A percentile compares a stretch with the other conserved stretches of the same genome.
phyloP scores from a whole-genome alignment of 345 rosid genomes.

The Iberis pinnata region DNA sequence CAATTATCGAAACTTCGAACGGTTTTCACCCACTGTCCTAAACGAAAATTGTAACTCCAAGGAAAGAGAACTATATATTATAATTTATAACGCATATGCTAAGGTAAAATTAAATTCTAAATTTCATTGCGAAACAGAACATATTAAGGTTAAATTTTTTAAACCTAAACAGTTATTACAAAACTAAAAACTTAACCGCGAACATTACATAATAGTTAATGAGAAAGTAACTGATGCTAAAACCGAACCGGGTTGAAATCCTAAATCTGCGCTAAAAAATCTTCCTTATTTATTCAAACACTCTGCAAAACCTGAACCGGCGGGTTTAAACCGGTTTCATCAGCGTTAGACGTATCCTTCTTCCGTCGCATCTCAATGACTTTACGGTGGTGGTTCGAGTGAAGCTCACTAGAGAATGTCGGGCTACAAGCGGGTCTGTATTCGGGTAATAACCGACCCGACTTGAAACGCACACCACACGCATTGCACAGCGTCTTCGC shows the following conservation, averaged over 20 bases:
- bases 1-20: too few relatives aligned
- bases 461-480: constrained; percentile 41
- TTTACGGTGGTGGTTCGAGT: constrained; percentile 37
- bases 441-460: constrained; percentile 40
- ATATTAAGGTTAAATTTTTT: too few relatives aligned
- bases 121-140: too few relatives aligned
- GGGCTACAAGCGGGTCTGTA: constrained; percentile 46
- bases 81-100: too few relatives aligned
- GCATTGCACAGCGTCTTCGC: constrained; percentile 42
- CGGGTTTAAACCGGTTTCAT: constrained; percentile 8
- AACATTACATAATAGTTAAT: neutral
- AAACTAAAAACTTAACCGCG: too few relatives aligned
- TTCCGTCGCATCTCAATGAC: constrained; percentile 23
- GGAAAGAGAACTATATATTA: too few relatives aligned
- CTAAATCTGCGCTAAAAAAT: neutral
- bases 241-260: constrained; percentile 24
- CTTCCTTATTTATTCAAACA: constrained; percentile 33
- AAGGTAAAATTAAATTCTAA: too few relatives aligned
- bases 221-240: constrained; percentile 1
- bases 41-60: too few relatives aligned
- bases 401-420: constrained; percentile 28
- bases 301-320: constrained; percentile 33
- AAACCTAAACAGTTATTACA: too few relatives aligned
- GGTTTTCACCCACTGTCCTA: too few relatives aligned
- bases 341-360: constrained; percentile 22